These are phyloP conservation scores for Xylaria flabelliformis DNA, from an alignment of 495 filamentous ascomycete genomes.

Conservation along the genomic window DNA sequence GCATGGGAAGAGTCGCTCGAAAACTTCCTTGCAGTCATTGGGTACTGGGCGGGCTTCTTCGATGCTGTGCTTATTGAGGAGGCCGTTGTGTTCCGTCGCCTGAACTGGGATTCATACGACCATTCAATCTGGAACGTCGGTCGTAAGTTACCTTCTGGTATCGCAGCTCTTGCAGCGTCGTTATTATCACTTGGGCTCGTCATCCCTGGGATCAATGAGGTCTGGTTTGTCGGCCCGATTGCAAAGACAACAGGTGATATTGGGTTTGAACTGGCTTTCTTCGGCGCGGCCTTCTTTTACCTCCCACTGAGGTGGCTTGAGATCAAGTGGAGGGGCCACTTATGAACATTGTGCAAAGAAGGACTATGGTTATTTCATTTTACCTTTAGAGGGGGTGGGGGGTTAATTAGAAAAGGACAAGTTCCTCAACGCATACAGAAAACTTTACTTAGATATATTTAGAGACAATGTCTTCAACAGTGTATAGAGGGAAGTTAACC, in stretches of 20 bases:
- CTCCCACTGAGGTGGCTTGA: constrained; percentile 49
- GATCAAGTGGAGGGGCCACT: constrained; percentile 36
- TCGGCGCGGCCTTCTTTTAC: constrained; percentile 54
- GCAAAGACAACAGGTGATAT: constrained; percentile 59
- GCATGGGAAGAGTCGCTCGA: constrained; percentile 56
- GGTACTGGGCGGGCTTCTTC: constrained; percentile 61
- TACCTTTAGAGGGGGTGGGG: not conserved
- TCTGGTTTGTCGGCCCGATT: constrained; percentile 60
- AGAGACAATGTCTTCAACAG: not conserved
- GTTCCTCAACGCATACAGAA: not conserved
- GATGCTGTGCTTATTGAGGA: constrained; percentile 55
- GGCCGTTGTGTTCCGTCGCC: constrained; percentile 51
- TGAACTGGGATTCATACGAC: constrained; percentile 49
- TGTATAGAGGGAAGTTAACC: not conserved
- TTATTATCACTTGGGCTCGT: constrained; percentile 50
- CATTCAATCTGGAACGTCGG: constrained; percentile 55
- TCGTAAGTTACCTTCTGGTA: constrained; percentile 52
- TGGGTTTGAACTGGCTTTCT: constrained; percentile 60
- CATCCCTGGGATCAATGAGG: constrained; percentile 58
- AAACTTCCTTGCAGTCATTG: constrained; percentile 60
- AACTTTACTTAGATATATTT: not conserved
- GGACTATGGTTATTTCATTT: not conserved
- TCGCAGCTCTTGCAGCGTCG: constrained; percentile 49
- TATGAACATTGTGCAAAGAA: not conserved
- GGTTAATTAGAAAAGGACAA: too few species aligned